Conservation (phyloP, 2,329 filamentous ascomycete species). For the Scleromitrula shiraiana region DNA sequence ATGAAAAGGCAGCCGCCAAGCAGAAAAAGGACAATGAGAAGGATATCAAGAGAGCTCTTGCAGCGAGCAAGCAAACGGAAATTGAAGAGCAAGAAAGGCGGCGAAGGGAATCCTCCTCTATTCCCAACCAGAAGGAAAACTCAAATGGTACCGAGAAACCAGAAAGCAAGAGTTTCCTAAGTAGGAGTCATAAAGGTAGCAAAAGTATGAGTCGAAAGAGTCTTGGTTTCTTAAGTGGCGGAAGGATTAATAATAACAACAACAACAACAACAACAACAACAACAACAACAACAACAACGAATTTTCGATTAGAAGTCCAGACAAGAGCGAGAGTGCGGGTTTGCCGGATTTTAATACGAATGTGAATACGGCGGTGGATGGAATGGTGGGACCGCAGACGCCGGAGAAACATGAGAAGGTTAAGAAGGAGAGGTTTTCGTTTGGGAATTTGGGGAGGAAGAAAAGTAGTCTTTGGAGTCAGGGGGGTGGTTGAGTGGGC, state of each 20-base stretch:
- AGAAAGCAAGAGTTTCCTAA: slow-evolving; percentile 32
- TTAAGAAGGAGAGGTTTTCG: slow-evolving; percentile 55
- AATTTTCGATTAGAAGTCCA: slow-evolving; percentile 32
- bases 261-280: slow-evolving; percentile 9
- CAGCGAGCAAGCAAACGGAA: slow-evolving; percentile 4
- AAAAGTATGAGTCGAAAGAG: slow-evolving; percentile 73
- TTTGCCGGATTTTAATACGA: no score
- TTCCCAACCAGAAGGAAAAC: not conserved
- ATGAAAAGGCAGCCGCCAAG: slow-evolving; percentile 33
- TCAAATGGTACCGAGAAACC: slow-evolving; percentile 15
- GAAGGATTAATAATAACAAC: slow-evolving; percentile 30
- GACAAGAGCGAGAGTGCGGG: slow-evolving; percentile 9
- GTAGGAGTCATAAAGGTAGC: slow-evolving; percentile 59
- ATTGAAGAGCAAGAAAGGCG: not conserved
- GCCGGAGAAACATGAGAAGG: slow-evolving; percentile 39
- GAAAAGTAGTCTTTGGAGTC: slow-evolving; percentile 50
- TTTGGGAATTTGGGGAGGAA: slow-evolving; percentile 54
- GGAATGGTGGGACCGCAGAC: slow-evolving; percentile 22
- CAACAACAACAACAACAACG: slow-evolving; percentile 1
- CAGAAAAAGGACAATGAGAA: slow-evolving; percentile 6
- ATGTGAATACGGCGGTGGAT: slow-evolving; percentile 20
- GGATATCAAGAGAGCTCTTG: slow-evolving; percentile 1
- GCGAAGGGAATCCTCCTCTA: slow-evolving; percentile 3
- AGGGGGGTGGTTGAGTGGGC: slow-evolving; percentile 1
- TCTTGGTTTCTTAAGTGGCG: slow-evolving; percentile 48